phyloP scores from a whole-genome alignment of 1,139 yeast genomes.

The Diutina mesorugosa region DNA sequence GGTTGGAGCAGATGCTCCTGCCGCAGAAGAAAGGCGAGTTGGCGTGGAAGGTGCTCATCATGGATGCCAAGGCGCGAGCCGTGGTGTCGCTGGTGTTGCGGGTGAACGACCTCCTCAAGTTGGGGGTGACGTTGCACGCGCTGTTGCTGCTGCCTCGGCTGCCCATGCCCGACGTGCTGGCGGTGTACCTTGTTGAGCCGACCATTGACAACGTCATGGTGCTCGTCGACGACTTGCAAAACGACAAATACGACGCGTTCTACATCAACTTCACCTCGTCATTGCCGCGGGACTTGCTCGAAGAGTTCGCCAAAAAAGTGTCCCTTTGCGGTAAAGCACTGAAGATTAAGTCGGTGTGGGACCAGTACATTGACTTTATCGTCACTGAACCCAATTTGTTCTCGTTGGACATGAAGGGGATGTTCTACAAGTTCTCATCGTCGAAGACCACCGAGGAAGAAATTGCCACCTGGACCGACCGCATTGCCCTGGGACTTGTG shows the following conservation, averaged over 20 bases:
- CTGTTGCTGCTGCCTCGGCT: conserved; percentile 57
- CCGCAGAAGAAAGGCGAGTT: conserved; percentile 40
- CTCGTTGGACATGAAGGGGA: conserved; percentile 55
- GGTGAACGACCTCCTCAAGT: conserved; percentile 77
- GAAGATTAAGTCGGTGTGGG: conserved; percentile 77
- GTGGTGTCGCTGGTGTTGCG: conserved; percentile 81
- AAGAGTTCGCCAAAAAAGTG: conserved; percentile 78
- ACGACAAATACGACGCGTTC: conserved; percentile 64
- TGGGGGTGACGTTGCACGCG: conserved; percentile 86
- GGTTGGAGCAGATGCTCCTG: conserved; percentile 3
- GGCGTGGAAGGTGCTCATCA: conserved; percentile 85
- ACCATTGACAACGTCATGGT: conserved; percentile 57
- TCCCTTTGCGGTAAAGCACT: conserved; percentile 56
- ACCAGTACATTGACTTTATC: conserved; percentile 81
- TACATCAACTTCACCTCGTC: conserved; percentile 82
- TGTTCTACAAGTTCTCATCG: conserved; percentile 57
- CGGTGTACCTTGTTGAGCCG: conserved; percentile 82
- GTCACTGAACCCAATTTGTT: conserved; percentile 90
- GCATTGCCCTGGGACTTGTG: conserved; percentile 68
- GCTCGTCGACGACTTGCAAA: conserved; percentile 60
- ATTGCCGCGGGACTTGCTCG: conserved; percentile 64
- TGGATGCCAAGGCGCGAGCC: conserved; percentile 72
- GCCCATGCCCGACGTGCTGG: conserved; percentile 87
- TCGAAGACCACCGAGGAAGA: conserved; percentile 64
- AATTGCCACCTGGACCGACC: conserved; percentile 56